Conservation (phyloP, 768 basidiomycete genomes). For the Podaxis mareebaensis region DNA sequence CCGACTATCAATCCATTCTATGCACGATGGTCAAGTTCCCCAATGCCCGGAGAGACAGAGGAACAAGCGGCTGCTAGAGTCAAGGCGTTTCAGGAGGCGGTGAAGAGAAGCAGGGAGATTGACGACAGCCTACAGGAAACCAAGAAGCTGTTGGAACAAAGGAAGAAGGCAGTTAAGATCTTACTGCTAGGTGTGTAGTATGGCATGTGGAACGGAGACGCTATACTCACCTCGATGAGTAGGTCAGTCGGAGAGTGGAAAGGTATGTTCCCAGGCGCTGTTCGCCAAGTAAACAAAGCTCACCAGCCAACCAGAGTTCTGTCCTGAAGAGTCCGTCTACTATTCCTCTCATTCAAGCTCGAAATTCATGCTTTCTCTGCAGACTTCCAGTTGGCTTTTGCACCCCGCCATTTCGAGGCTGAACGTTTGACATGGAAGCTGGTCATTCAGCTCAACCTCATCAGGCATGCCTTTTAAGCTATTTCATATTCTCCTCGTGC, state of each 20-base stretch:
- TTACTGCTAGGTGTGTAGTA: conserved; percentile 49
- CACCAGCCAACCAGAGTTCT: conserved; percentile 38
- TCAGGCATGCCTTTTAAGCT: conserved; percentile 40
- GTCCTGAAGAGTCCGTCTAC: conserved; percentile 43
- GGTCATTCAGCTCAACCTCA: conserved; percentile 70
- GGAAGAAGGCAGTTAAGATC: conserved; percentile 53
- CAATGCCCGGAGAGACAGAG: conserved; percentile 32
- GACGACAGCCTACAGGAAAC: conserved; percentile 46
- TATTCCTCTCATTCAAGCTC: neutral
- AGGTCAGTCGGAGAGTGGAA: conserved; percentile 67
- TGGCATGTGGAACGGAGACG: neutral
- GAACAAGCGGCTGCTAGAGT: conserved; percentile 35
- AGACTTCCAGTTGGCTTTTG: conserved; percentile 73
- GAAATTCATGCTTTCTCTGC: neutral
- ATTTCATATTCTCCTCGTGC: neutral
- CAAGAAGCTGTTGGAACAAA: conserved; percentile 47
- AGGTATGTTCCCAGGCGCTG: conserved; percentile 29
- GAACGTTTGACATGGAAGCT: conserved; percentile 63
- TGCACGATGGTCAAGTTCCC: conserved; percentile 24
- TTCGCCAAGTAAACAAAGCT: neutral
- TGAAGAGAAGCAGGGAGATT: conserved; percentile 45
- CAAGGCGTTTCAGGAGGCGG: conserved; percentile 40
- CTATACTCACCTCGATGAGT: neutral
- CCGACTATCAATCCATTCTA: conserved; percentile 30
- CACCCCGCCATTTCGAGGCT: conserved; percentile 57